Percentiles rank a stretch among this genome's conserved stretches.
Evolutionary conservation across 139 green algal species (phyloP).

Genomic region (Trebouxia sp.): DNA sequence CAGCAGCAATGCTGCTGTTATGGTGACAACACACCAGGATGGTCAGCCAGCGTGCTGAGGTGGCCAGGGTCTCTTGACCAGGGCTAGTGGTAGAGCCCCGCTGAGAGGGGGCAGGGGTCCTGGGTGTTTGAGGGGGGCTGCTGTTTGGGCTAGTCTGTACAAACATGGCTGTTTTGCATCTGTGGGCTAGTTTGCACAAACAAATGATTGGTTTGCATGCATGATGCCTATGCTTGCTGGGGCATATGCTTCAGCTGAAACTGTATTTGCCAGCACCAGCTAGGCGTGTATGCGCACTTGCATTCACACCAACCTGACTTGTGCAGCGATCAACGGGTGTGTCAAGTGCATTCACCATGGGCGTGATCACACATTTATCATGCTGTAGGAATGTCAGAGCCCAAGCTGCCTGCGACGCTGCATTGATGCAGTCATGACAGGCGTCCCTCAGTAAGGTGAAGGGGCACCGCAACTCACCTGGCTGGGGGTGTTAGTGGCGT

Average conservation of each 20-base stretch:
- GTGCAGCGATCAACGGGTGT: not conserved
- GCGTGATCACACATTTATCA: too few relatives aligned
- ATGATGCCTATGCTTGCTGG: too few relatives aligned
- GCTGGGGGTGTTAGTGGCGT: conserved; percentile 2
- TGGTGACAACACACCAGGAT: not conserved
- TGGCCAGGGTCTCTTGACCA: not conserved
- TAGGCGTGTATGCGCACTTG: too few relatives aligned
- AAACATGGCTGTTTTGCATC: too few relatives aligned
- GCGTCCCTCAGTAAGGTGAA: too few relatives aligned
- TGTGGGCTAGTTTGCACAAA: too few relatives aligned
- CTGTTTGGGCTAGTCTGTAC: conserved; percentile 9
- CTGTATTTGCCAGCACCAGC: too few relatives aligned
- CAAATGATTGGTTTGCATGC: too few relatives aligned
- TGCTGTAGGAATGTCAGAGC: too few relatives aligned
- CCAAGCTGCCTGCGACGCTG: too few relatives aligned
- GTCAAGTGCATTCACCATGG: not conserved
- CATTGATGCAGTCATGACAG: too few relatives aligned
- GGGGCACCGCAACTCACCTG: not conserved
- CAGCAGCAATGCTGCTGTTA: not conserved
- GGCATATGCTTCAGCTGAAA: not conserved
- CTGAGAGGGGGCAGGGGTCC: not conserved
- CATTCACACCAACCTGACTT: not conserved
- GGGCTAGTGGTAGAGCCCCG: not conserved
- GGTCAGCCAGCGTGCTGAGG: conserved; percentile 8
- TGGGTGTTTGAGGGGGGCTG: not conserved